These are phyloP conservation scores for Phalaenopsis equestris DNA, from an alignment of 106 monocot species.

Conservation along the genomic window DNA sequence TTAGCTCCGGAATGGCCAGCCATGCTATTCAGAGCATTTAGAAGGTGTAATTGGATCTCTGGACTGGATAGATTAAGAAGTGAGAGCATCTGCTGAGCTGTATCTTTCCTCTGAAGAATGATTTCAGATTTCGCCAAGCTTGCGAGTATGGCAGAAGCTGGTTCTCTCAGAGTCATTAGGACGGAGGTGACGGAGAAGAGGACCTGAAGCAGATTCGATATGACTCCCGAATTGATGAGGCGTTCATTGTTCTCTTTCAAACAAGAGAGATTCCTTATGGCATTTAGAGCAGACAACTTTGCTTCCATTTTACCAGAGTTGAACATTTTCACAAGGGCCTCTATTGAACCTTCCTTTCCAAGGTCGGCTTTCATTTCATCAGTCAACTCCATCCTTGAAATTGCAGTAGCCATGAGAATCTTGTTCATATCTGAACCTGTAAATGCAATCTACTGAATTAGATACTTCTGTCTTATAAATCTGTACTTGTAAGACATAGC, in stretches of 20 bases:
- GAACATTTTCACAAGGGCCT: constrained; percentile 66
- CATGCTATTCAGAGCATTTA: constrained; percentile 62
- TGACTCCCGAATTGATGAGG: constrained; percentile 49
- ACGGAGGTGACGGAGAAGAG: constrained; percentile 92
- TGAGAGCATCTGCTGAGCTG: constrained; percentile 59
- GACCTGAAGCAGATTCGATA: constrained; percentile 53
- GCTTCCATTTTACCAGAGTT: constrained; percentile 70
- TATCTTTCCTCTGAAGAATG: constrained; percentile 48
- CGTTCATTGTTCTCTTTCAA: constrained; percentile 31
- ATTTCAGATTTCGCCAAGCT: constrained; percentile 45
- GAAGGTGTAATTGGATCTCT: constrained; percentile 48
- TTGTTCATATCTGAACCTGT: constrained; percentile 94
- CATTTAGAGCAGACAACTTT: constrained; percentile 55
- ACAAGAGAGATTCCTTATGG: constrained; percentile 58
- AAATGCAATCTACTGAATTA: not conserved
- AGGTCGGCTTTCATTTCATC: constrained; percentile 61
- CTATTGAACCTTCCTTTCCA: constrained; percentile 59
- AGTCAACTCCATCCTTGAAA: constrained; percentile 66
- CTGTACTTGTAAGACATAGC: no score
- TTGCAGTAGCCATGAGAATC: constrained; percentile 79
- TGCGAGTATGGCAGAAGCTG: constrained; percentile 67
- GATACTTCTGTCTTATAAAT: not conserved
- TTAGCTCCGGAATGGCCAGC: constrained; percentile 34
- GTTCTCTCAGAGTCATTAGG: constrained; percentile 63
- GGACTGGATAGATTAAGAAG: constrained; percentile 64